Percentiles rank a stretch among this genome's conserved stretches.
phyloP scores from a whole-genome alignment of 78 protist genomes.

The Mastigamoeba balamuthi region DNA sequence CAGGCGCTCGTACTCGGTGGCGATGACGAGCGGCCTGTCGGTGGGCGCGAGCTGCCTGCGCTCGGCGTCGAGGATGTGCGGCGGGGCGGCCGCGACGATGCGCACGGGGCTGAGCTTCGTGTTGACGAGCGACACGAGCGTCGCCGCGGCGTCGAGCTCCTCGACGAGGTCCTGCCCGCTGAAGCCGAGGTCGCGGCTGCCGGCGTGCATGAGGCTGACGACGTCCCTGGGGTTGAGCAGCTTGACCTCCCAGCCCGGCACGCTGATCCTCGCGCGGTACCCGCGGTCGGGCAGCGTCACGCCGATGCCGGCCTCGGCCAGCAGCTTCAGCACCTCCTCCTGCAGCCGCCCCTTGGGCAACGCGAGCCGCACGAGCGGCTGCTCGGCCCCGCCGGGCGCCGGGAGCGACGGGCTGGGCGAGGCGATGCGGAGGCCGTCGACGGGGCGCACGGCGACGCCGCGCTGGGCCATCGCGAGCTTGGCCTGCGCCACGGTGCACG shows the following conservation, averaged over 20 bases:
- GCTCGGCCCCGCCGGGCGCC: no score
- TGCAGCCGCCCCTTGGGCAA: no score
- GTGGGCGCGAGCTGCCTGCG: no score
- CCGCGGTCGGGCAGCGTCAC: background rate
- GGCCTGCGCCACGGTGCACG: background rate
- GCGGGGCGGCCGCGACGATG: conserved; percentile 1
- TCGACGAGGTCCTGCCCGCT: background rate
- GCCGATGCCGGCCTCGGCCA: background rate
- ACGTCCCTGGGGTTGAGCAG: background rate
- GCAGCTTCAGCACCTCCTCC: background rate
- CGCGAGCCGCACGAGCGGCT: no score
- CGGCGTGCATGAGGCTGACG: background rate
- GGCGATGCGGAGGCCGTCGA: background rate
- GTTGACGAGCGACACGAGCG: no score
- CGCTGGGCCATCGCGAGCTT: background rate
- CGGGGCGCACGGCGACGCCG: background rate
- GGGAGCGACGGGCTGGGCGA: no score
- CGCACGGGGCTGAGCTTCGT: background rate
- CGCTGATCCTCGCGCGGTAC: background rate
- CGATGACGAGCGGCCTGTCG: background rate
- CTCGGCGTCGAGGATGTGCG: no score
- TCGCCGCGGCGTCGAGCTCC: background rate
- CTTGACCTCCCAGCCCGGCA: background rate
- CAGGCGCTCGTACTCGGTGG: background rate
- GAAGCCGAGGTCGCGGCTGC: conserved; percentile 3